Conservation (phyloP, 129 eudicot genomes). For the Sambucus nigra region DNA sequence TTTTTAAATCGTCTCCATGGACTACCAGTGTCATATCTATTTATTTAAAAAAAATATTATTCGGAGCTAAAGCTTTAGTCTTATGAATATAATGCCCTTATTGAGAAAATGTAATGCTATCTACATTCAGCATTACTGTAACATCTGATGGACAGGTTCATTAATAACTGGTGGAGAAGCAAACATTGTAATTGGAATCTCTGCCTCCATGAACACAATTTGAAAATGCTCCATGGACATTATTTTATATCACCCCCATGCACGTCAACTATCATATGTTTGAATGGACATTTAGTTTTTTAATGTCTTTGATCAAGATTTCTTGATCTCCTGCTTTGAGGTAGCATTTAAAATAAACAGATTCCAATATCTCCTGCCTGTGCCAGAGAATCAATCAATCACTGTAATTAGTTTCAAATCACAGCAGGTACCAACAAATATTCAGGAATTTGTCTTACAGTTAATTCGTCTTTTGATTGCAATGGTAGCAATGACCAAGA, state of each 20-base stretch:
- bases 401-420: no score
- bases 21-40: no score
- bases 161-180: background rate
- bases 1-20: no score
- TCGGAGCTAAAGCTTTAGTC: no score
- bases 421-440: no score
- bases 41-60: no score
- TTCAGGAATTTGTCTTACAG: background rate
- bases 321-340: background rate
- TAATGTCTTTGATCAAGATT: background rate
- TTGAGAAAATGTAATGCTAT: no score
- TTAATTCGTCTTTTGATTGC: background rate
- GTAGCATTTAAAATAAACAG: background rate
- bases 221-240: background rate
- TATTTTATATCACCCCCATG: background rate
- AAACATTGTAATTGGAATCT: background rate
- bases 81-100: no score
- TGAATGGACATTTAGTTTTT: background rate
- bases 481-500: constrained; percentile 1
- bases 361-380: background rate
- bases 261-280: background rate
- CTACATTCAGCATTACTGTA: no score
- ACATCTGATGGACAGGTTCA: no score
- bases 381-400: no score
- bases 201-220: constrained; percentile 1